A percentile compares a stretch with the other conserved stretches of the same genome.
Evolutionary conservation across 2,329 filamentous ascomycete genomes (phyloP).

Genomic region (Arthrobotrys pseudoclavata): DNA sequence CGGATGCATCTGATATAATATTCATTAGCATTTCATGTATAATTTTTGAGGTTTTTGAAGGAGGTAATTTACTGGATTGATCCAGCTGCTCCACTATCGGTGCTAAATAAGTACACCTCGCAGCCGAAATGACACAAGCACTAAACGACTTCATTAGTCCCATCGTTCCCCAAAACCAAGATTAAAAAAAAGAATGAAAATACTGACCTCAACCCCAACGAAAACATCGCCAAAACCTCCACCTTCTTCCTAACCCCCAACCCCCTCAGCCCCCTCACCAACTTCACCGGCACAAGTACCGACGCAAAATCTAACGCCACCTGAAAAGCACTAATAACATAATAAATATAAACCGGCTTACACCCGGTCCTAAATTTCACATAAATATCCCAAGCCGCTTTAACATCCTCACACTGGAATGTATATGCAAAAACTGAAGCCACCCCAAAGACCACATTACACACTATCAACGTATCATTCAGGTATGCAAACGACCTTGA

Average conservation of each 20-base stretch:
- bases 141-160: conserved; percentile 14
- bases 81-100: conserved; percentile 43
- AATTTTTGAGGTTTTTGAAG: neutral
- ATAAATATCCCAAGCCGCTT: conserved; percentile 45
- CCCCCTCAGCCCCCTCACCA: conserved; percentile 25
- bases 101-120: conserved; percentile 38
- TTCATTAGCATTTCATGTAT: neutral
- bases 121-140: conserved; percentile 41
- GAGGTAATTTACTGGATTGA: conserved; percentile 28
- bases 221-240: conserved; percentile 52
- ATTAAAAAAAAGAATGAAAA: neutral
- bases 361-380: conserved; percentile 42
- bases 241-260: conserved; percentile 39
- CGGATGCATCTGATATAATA: conserved; percentile 32
- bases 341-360: conserved; percentile 49
- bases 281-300: conserved; percentile 30
- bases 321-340: conserved; percentile 47
- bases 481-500: conserved; percentile 33
- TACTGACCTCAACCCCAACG: conserved; percentile 39
- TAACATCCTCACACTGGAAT: conserved; percentile 42
- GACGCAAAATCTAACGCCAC: conserved; percentile 51
- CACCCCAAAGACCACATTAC: conserved; percentile 37
- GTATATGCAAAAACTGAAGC: conserved; percentile 37
- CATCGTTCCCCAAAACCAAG: too few relatives aligned
- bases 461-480: conserved; percentile 43